Conservation (phyloP, 192 early-diverging fungal genomes). For the Backusella morwellensis region DNA sequence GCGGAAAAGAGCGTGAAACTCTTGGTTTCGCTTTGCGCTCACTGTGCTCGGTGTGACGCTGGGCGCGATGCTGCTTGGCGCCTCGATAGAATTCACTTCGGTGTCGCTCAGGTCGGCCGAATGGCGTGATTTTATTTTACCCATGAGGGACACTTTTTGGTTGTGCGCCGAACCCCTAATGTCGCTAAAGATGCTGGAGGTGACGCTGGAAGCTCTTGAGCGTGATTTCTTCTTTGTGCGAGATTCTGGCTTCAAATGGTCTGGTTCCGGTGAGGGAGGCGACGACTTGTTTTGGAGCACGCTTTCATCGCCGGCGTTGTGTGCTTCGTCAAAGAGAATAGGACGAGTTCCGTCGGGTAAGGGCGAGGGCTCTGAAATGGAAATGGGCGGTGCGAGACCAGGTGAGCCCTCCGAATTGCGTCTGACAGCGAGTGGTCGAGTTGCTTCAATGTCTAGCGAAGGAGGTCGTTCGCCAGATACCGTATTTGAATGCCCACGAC, state of each 20-base stretch:
- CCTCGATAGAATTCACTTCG: not conserved
- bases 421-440: slow-evolving; percentile 3
- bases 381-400: slow-evolving; percentile 1
- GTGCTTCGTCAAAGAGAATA: not conserved
- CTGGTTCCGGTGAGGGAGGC: not conserved
- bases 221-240: not conserved
- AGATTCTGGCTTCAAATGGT: not conserved
- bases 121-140: not conserved
- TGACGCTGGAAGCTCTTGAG: slow-evolving; percentile 21
- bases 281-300: not conserved
- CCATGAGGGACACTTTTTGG: not conserved
- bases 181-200: slow-evolving; percentile 4
- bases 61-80: slow-evolving; percentile 14
- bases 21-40: slow-evolving; percentile 45
- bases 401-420: slow-evolving; percentile 34
- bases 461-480: slow-evolving; percentile 10
- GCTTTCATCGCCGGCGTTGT: not conserved
- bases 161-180: not conserved
- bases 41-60: slow-evolving; percentile 23
- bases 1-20: slow-evolving; percentile 54
- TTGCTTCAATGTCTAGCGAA: not conserved
- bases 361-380: not conserved
- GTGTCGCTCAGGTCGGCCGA: slow-evolving; percentile 4
- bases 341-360: not conserved
- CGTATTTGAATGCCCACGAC: slow-evolving; percentile 15